Base-by-base conservation (phyloP, 1,284 basidiomycete species). In the Fomitopsis palustris region DNA sequence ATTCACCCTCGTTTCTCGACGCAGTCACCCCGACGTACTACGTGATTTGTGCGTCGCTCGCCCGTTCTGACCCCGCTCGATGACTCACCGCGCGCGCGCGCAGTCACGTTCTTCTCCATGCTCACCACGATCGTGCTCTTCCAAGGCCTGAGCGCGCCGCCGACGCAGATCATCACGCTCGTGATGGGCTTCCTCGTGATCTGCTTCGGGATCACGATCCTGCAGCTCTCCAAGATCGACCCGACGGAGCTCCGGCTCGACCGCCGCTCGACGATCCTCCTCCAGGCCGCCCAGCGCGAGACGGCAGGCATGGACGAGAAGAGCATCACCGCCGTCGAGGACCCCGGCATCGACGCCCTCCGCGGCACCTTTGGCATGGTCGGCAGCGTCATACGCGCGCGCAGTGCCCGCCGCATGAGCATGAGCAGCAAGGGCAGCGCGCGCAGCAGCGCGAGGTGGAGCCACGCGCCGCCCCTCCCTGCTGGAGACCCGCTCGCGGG, bases 181-280 rank as follows among this genome's bases (percentile, higher is more conserved):
- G 92, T 98, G 31, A 81, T 92, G 75, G 96, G 89, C 19, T 98
- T 98, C 80, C 76, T 94, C 64, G 86, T 90, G 63, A 95, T 95
- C 62, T 95, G 86, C 67, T 77, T 93, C 17, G 95, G 96, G 23
- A 98, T 98, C 72, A 93, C 91, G 19, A 87, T 99, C 62, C 86
- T 99, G 9, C 96, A 99, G 75, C 89, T 99, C 82, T 96, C 94
- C 74, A 98, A 98, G 75, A 83, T 95, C 64, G 93, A 95, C 69
- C 93, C 93, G 3, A 79, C 77, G 29, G 77, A 87, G 58, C 81
- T 97, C 67, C 81, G 79, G 35, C 87, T 97, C 67, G 95, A 96
- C 70, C 81, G 95, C 35, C 83, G 87, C 38, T 90, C 91, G 4
- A 96, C 95, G 0, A 83, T 96, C 45, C 85, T 97, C 31, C 81